Conservation (phyloP, 306 rosid species). For the Castanea crenata region DNA sequence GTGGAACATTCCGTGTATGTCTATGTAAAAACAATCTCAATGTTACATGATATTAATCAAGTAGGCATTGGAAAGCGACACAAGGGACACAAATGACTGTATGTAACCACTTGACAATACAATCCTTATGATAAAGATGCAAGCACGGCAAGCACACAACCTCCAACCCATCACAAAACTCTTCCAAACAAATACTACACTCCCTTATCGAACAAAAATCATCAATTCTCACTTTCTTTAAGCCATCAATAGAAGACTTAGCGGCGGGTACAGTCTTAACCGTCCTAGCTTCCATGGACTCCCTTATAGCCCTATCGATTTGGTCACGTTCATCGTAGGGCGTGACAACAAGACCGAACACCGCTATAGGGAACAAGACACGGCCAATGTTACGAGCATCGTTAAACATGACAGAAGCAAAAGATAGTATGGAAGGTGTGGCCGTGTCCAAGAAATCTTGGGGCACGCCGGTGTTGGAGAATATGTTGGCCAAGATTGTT, state of each 20-base stretch:
- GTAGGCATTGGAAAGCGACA: constrained; percentile 32
- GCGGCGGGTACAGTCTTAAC: constrained; percentile 21
- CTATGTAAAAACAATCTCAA: too few relatives aligned
- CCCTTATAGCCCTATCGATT: constrained; percentile 22
- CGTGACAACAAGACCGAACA: constrained; percentile 27
- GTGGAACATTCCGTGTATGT: too few relatives aligned
- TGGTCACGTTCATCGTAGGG: constrained; percentile 27
- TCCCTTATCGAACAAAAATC: neutral
- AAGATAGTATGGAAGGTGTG: constrained; percentile 5
- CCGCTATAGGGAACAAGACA: constrained; percentile 4
- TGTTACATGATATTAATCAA: neutral
- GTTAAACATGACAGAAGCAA: constrained; percentile 7
- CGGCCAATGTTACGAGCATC: constrained; percentile 8
- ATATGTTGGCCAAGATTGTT: neutral
- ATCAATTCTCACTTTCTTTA: constrained; percentile 27
- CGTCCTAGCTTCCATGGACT: constrained; percentile 5
- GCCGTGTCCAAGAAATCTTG: constrained; percentile 21
- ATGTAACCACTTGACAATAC: constrained; percentile 31
- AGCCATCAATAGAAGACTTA: constrained; percentile 10
- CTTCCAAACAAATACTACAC: constrained; percentile 42
- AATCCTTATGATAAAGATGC: constrained; percentile 34
- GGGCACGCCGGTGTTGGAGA: constrained; percentile 22
- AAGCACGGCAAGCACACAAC: constrained; percentile 30
- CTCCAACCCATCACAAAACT: constrained; percentile 24
- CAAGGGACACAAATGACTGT: constrained; percentile 33